These are phyloP conservation scores for Lotus japonicus DNA, from an alignment of 306 rosid genomes.

Conservation along the genomic window DNA sequence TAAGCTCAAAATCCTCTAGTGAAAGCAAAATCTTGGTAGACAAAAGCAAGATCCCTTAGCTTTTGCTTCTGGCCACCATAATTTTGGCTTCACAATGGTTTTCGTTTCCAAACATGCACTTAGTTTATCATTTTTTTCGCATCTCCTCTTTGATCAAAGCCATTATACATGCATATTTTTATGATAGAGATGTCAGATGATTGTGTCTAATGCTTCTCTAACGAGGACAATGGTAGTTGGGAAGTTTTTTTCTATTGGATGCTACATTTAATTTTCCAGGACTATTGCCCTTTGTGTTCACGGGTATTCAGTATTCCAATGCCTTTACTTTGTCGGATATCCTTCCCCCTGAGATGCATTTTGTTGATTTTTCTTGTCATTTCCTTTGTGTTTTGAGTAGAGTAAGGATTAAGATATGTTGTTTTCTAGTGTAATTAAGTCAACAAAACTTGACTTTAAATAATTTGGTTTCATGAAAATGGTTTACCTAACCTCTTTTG, in stretches of 20 bases:
- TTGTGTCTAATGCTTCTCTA: slow-evolving; percentile 7
- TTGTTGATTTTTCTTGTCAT: slow-evolving; percentile 12
- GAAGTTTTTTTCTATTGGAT: neutral
- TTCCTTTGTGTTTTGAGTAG: slow-evolving; percentile 13
- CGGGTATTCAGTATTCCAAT: neutral
- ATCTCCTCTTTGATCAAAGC: slow-evolving; percentile 1
- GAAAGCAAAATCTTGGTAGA: too few relatives aligned
- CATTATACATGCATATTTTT: neutral
- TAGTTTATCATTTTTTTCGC: neutral
- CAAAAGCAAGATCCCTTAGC: too few relatives aligned
- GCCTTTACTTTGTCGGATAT: neutral
- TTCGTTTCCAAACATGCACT: too few relatives aligned
- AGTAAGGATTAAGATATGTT: slow-evolving; percentile 1
- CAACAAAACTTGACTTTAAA: slow-evolving; percentile 5
- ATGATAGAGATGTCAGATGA: slow-evolving; percentile 20
- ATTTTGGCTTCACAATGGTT: too few relatives aligned
- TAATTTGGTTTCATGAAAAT: slow-evolving; percentile 7
- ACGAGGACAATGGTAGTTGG: neutral
- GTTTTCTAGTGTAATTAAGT: slow-evolving; percentile 13
- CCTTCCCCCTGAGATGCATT: slow-evolving; percentile 19
- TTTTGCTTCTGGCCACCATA: too few relatives aligned
- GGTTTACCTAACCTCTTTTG: neutral
- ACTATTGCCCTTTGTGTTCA: slow-evolving; percentile 15
- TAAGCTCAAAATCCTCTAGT: slow-evolving; percentile 29
- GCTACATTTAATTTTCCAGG: slow-evolving; percentile 4